phyloP scores from a whole-genome alignment of 140 eudicot genomes.

The Senecio squalidus region DNA sequence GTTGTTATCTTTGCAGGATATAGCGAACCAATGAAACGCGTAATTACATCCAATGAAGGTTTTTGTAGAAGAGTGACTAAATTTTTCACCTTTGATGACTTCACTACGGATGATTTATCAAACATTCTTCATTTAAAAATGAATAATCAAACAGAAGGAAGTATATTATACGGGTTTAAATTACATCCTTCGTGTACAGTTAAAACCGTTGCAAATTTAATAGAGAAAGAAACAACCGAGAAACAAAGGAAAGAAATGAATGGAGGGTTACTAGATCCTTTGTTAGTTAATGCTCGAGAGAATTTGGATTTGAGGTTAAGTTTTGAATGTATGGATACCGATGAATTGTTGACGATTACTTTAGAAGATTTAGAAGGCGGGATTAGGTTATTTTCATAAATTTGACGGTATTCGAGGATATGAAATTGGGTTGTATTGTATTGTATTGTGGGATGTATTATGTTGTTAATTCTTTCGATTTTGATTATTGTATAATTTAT shows the following conservation, averaged over 20 bases:
- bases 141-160: slow-evolving; percentile 47
- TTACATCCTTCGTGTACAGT: slow-evolving; percentile 53
- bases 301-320: slow-evolving; percentile 63
- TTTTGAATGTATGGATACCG: slow-evolving; percentile 73
- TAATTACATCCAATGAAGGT: slow-evolving; percentile 87
- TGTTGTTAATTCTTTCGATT: neutral
- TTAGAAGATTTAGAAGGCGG: slow-evolving; percentile 78
- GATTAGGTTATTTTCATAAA: slow-evolving; percentile 41
- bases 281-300: slow-evolving; percentile 81
- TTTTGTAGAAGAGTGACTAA: slow-evolving; percentile 89
- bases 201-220: slow-evolving; percentile 50
- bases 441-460: neutral
- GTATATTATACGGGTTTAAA: slow-evolving; percentile 68
- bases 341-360: slow-evolving; percentile 70
- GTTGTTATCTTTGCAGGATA: slow-evolving; percentile 94
- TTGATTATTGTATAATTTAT: slow-evolving; percentile 18
- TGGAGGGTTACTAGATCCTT: slow-evolving; percentile 67
- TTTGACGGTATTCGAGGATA: slow-evolving; percentile 22
- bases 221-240: slow-evolving; percentile 71
- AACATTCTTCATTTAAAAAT: slow-evolving; percentile 63
- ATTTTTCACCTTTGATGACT: slow-evolving; percentile 80
- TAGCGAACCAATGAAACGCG: slow-evolving; percentile 83
- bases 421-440: neutral
- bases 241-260: slow-evolving; percentile 82
- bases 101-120: slow-evolving; percentile 52